Conservation (phyloP, 768 basidiomycete genomes). For the Rhizopogon salebrosus region DNA sequence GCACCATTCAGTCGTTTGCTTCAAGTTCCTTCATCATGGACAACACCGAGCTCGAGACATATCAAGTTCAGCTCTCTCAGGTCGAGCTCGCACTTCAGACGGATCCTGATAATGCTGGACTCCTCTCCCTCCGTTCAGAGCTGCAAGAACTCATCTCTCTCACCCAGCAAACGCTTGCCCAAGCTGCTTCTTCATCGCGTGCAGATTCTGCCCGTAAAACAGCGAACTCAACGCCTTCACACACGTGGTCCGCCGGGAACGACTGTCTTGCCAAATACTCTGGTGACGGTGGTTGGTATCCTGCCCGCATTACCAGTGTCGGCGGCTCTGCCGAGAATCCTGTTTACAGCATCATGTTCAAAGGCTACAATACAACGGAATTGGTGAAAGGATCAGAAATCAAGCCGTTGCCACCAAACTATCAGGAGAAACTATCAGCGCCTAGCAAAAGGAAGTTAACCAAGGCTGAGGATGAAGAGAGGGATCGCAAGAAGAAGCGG, state of each 20-base stretch:
- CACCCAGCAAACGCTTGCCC: slow-evolving; percentile 65
- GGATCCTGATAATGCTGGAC: slow-evolving; percentile 72
- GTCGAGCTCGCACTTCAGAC: slow-evolving; percentile 74
- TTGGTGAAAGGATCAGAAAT: slow-evolving; percentile 68
- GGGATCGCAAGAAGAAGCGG: slow-evolving; percentile 88
- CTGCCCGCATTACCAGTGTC: slow-evolving; percentile 81
- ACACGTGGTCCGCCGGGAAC: slow-evolving; percentile 74
- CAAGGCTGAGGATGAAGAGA: slow-evolving; percentile 81
- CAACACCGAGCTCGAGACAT: slow-evolving; percentile 79
- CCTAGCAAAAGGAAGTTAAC: slow-evolving; percentile 73
- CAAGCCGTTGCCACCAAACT: slow-evolving; percentile 60
- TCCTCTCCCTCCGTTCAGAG: slow-evolving; percentile 68
- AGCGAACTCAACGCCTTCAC: slow-evolving; percentile 41
- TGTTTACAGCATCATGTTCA: slow-evolving; percentile 87
- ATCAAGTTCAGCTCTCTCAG: slow-evolving; percentile 86
- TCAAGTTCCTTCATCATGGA: slow-evolving; percentile 29
- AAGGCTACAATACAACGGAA: slow-evolving; percentile 89
- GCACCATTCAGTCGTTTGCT: not conserved
- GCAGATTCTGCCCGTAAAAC: slow-evolving; percentile 54
- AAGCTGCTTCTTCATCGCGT: slow-evolving; percentile 58
- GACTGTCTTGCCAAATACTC: slow-evolving; percentile 86
- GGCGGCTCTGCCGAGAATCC: slow-evolving; percentile 79
- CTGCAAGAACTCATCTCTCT: slow-evolving; percentile 81
- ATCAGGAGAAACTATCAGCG: slow-evolving; percentile 36
- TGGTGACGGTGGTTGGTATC: slow-evolving; percentile 80